Conservation (phyloP, 371 early-diverging fungal genomes). For the Choanephora cucurbitarum region DNA sequence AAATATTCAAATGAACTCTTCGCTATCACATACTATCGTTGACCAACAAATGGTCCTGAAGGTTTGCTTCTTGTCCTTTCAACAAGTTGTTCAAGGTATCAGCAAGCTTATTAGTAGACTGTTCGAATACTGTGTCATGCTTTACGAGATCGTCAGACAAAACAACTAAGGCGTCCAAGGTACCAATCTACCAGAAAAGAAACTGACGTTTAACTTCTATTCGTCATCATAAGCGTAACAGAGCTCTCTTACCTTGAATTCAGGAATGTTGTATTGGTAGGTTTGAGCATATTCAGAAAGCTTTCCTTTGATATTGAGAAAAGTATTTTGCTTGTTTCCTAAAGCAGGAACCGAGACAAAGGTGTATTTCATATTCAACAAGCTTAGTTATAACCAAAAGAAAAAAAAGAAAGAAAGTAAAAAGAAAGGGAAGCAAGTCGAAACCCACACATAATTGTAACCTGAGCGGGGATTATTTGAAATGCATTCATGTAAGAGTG, state of each 20-base stretch:
- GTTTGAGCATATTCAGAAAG: conserved; percentile 45
- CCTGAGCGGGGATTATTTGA: not conserved
- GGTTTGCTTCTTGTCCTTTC: conserved; percentile 36
- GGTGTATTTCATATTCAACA: conserved; percentile 40
- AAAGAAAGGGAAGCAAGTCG: not conserved
- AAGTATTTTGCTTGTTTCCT: conserved; percentile 49
- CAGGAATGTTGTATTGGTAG: conserved; percentile 46
- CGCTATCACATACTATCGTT: conserved; percentile 74
- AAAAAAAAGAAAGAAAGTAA: conserved; percentile 1
- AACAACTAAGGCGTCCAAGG: conserved; percentile 86
- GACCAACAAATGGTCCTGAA: conserved; percentile 65
- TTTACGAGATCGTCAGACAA: conserved; percentile 93
- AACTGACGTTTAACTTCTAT: not conserved
- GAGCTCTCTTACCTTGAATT: conserved; percentile 56
- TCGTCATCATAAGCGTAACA: not conserved
- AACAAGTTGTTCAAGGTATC: conserved; percentile 76
- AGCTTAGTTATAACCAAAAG: too few species aligned
- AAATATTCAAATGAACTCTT: too few species aligned
- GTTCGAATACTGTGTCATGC: conserved; percentile 77
- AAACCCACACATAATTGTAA: not conserved
- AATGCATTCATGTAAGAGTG: not conserved
- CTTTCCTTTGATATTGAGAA: conserved; percentile 46
- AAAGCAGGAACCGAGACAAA: conserved; percentile 55
- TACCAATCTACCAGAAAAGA: conserved; percentile 83
- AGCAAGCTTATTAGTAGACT: conserved; percentile 74